Conservation (phyloP, 176 grass and related monocot genomes). For the Melocanna baccifera region DNA sequence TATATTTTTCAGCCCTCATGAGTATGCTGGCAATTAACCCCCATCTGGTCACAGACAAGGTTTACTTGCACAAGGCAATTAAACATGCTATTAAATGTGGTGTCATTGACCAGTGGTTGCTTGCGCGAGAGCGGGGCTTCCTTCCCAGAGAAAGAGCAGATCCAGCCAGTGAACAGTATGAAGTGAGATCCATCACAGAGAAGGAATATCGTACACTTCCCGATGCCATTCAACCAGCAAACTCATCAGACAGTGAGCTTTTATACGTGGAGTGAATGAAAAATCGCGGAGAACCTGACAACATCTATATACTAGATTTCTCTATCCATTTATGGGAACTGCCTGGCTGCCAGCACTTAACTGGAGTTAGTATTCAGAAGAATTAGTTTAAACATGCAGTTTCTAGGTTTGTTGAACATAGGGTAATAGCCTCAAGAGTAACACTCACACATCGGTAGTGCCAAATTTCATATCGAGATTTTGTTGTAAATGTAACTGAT, state of each 20-base stretch:
- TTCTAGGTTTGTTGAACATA: conserved; percentile 32
- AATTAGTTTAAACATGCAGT: conserved; percentile 11
- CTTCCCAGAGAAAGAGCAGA: conserved; percentile 42
- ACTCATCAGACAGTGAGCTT: background rate
- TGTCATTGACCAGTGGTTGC: conserved; percentile 67
- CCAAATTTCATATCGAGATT: background rate
- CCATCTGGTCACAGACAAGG: conserved; percentile 54
- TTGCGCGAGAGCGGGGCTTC: conserved; percentile 51
- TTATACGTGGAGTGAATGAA: conserved; percentile 27
- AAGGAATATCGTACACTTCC: conserved; percentile 57
- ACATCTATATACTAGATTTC: background rate
- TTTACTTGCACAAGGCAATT: conserved; percentile 53
- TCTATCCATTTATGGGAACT: background rate
- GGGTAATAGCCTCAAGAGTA: conserved; percentile 12
- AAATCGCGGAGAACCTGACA: background rate
- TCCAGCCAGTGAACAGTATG: conserved; percentile 13
- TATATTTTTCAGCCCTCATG: conserved; percentile 62
- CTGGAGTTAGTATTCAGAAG: conserved; percentile 14
- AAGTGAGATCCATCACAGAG: conserved; percentile 47
- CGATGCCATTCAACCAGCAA: background rate
- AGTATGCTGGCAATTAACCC: conserved; percentile 61
- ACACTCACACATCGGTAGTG: conserved; percentile 11
- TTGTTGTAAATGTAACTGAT: conserved; percentile 1
- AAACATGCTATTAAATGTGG: conserved; percentile 69
- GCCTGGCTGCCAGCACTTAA: background rate